These are phyloP conservation scores for Penicillium steckii DNA, from an alignment of 495 filamentous ascomycete species.

Conservation along the genomic window DNA sequence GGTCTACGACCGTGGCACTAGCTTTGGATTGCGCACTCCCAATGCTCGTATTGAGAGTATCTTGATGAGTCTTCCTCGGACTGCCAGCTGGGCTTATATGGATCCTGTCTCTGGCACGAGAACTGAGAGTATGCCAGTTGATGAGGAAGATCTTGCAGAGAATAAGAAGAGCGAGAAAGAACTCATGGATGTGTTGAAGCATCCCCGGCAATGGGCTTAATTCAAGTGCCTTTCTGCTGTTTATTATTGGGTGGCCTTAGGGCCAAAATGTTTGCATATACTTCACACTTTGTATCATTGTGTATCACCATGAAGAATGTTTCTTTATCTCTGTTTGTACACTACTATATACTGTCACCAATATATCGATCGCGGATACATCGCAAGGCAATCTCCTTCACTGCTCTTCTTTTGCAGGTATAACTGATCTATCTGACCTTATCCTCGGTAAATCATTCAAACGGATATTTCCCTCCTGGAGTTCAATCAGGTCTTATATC, in stretches of 20 bases:
- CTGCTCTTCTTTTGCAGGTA: too few species aligned
- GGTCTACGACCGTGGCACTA: constrained; percentile 93
- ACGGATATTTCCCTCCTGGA: background rate
- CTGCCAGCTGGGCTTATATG: constrained; percentile 96
- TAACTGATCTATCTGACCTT: too few species aligned
- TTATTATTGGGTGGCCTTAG: background rate
- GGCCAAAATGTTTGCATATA: background rate
- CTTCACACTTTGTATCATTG: background rate
- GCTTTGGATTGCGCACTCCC: constrained; percentile 91
- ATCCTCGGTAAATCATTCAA: too few species aligned
- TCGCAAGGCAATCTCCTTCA: background rate
- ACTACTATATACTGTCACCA: constrained; percentile 4
- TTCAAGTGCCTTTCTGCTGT: background rate
- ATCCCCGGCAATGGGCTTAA: constrained; percentile 90
- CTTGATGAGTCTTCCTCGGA: constrained; percentile 92
- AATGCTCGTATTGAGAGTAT: constrained; percentile 93
- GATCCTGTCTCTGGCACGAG: constrained; percentile 56
- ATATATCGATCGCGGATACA: background rate
- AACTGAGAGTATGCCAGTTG: constrained; percentile 30
- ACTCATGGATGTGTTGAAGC: constrained; percentile 77
- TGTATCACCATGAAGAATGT: background rate
- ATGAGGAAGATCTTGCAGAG: constrained; percentile 41
- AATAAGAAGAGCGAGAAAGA: constrained; percentile 57
- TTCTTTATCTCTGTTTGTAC: constrained; percentile 5
- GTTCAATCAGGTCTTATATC: background rate